These are phyloP conservation scores for Syzygium jambos DNA, from an alignment of 345 rosid genomes.

Conservation along the genomic window DNA sequence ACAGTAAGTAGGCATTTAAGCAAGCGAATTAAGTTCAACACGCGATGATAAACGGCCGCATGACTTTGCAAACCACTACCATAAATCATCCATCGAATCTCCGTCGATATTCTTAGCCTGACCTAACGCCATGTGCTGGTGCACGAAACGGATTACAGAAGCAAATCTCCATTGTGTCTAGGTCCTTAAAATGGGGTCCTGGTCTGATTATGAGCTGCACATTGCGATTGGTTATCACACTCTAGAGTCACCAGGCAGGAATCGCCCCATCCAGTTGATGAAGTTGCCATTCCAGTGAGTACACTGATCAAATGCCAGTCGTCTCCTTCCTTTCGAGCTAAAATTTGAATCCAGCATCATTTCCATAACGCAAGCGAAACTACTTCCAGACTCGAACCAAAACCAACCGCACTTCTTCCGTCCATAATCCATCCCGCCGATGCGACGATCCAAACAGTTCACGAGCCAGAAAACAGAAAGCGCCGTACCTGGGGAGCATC, in stretches of 20 bases:
- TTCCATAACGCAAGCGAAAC: not conserved
- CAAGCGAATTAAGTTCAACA: not conserved
- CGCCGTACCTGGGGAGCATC: constrained; percentile 36
- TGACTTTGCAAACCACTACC: not conserved
- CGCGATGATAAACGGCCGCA: not conserved
- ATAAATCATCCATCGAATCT: not conserved
- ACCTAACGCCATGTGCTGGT: not conserved
- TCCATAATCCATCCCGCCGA: not conserved
- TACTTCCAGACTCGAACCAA: not conserved
- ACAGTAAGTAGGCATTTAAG: not conserved
- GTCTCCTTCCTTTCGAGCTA: not conserved
- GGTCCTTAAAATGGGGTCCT: not conserved
- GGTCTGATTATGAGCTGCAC: not conserved
- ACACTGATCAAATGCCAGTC: not conserved
- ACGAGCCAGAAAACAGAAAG: not conserved
- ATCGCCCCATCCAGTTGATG: not conserved
- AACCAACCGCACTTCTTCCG: not conserved
- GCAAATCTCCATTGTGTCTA: not conserved
- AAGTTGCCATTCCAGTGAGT: not conserved
- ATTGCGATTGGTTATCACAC: not conserved
- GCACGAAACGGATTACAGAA: not conserved
- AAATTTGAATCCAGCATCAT: not conserved
- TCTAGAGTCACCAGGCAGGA: not conserved
- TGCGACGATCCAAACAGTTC: not conserved
- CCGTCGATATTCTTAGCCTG: not conserved